Percentiles rank a stretch among this genome's conserved stretches.
Evolutionary conservation across 1,284 basidiomycete genomes (phyloP).

Genomic region (Mycena sp.): DNA sequence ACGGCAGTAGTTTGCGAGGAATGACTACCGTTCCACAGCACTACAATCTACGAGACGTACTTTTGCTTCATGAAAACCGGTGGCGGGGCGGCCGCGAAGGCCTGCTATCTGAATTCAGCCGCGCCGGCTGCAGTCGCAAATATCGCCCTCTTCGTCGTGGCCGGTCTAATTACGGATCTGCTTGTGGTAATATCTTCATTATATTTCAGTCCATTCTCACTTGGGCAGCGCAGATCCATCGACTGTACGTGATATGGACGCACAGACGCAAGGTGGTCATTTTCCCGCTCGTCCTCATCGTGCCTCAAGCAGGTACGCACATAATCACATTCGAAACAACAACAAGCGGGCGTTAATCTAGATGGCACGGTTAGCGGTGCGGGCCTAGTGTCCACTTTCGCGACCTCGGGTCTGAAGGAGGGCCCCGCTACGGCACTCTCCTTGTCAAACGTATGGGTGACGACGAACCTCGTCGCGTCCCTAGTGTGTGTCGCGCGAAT

Average conservation of each 20-base stretch:
- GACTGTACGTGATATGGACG: conserved; percentile 5
- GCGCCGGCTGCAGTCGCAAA: neutral
- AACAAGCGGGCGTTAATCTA: neutral
- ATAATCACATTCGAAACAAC: neutral
- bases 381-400: neutral
- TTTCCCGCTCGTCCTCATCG: neutral
- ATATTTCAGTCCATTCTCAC: neutral
- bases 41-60: neutral
- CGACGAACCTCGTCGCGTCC: neutral
- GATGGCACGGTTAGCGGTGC: neutral
- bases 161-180: conserved; percentile 1
- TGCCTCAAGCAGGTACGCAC: conserved; percentile 2
- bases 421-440: neutral
- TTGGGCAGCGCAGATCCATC: conserved; percentile 1
- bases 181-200: neutral
- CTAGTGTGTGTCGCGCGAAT: neutral
- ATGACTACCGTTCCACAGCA: neutral
- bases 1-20: neutral
- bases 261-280: neutral
- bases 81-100: neutral
- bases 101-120: neutral
- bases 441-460: conserved; percentile 6
- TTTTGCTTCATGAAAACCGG: neutral
- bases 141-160: neutral
- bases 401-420: neutral